phyloP scores from a whole-genome alignment of 2,329 filamentous ascomycete genomes.

The Arthroderma sp. region DNA sequence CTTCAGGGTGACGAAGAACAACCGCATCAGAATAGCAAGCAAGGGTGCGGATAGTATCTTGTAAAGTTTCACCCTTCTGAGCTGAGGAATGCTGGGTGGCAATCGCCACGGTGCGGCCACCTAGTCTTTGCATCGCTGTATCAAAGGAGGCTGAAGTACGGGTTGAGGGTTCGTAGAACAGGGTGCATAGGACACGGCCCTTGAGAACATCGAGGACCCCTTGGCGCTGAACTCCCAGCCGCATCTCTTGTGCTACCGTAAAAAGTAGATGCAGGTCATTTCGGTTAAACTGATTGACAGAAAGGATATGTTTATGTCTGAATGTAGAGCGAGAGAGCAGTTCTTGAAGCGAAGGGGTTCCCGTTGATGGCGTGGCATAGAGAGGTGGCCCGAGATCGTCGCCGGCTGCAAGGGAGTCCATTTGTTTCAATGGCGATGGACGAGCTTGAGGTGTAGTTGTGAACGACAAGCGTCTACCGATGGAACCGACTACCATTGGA shows the following conservation, averaged over 20 bases:
- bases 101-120: conserved; percentile 72
- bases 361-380: conserved; percentile 40
- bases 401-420: conserved; percentile 17
- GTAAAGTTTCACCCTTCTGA: conserved; percentile 85
- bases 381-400: conserved; percentile 32
- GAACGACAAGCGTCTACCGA: conserved; percentile 30
- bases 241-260: conserved; percentile 96
- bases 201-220: conserved; percentile 79
- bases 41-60: conserved; percentile 86
- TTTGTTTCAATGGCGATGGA: conserved; percentile 20
- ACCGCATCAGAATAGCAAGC: conserved; percentile 91
- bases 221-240: conserved; percentile 81
- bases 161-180: conserved; percentile 98
- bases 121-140: conserved; percentile 94
- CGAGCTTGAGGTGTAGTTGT: conserved; percentile 28
- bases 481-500: conserved; percentile 26
- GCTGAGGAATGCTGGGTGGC: conserved; percentile 76
- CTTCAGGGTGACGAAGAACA: conserved; percentile 85
- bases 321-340: conserved; percentile 72
- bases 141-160: conserved; percentile 93
- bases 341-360: conserved; percentile 49
- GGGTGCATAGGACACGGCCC: conserved; percentile 72
- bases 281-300: conserved; percentile 79
- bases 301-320: conserved; percentile 80
- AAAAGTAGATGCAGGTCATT: conserved; percentile 86